Base-by-base conservation (phyloP, 2,329 filamentous ascomycete species). In the Metarhizium sp. region DNA sequence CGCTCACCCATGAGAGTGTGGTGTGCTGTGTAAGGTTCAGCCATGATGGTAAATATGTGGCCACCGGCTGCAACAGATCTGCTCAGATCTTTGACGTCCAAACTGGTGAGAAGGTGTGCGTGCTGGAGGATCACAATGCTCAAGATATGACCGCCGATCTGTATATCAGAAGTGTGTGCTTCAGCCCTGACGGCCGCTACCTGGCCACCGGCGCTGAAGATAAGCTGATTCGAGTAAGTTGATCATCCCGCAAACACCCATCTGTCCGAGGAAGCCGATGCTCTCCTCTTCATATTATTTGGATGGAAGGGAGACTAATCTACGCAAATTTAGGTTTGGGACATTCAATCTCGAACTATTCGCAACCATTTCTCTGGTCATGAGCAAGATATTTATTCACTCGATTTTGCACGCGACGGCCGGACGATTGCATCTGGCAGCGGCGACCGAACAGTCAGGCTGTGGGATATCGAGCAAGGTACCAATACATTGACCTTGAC, bases 1-100 rank as follows among this genome's bases (percentile, higher is more conserved):
- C 91, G 55, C 80, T 99, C 53, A 83, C 85, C 58, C 94, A 99
- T 67, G 90, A 96, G 68, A 97, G 92, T 64, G 94, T 99, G 3
- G 94, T 99, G 1, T 99, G 94, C 79, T 99, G 94, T 69, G 94
- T 99, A 40, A 84, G 94, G 57, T 99, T 99, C 78, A 97, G 92
- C 69, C 84, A 88, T 55, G 94, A 99, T 67, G 94, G 94, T 62
- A 92, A 95, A 67, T 96, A 90, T 63, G 88, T 99, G 55, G 94
- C 94, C 7, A 99, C 94, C 5, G 94, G 94, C 47, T 97, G 94
- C 78, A 99, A 99, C 73, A 81, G 92, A 60, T 96, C 91, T n/a
- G 94, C 94, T n/a, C 92, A 97, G 73, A 99, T 99, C 64, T 99
- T 94, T 71, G 94, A 99, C 61, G 92, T 97, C 46, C 80, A 84